Evolutionary conservation across 495 filamentous ascomycete species (phyloP).

Genomic region (Choiromyces venosus): DNA sequence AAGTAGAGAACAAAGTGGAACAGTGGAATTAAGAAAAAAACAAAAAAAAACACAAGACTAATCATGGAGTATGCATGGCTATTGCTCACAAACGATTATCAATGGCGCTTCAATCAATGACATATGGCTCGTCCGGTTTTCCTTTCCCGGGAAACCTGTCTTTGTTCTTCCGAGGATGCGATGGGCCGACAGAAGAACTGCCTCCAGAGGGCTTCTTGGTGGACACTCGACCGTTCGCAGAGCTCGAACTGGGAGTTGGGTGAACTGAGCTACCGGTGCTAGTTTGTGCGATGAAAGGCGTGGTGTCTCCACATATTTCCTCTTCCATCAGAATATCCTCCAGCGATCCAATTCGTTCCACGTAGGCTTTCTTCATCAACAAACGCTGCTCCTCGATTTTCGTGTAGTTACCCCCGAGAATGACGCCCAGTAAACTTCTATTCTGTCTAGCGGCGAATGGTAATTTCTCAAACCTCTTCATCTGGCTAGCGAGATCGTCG

Average conservation of each 20-base stretch:
- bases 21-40: neutral
- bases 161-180: neutral
- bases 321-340: conserved; percentile 12
- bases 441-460: conserved; percentile 16
- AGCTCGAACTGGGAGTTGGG: neutral
- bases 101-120: neutral
- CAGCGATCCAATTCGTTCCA: conserved; percentile 43
- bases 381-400: conserved; percentile 61
- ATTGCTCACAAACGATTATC: too few species aligned
- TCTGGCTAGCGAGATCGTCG: conserved; percentile 51
- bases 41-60: neutral
- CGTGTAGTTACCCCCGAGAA: conserved; percentile 68
- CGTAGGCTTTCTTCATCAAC: conserved; percentile 50
- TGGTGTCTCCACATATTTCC: neutral
- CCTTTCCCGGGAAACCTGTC: neutral
- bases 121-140: neutral
- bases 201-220: neutral
- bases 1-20: neutral
- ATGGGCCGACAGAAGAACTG: neutral
- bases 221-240: neutral
- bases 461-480: conserved; percentile 48
- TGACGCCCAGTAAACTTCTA: conserved; percentile 57
- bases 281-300: neutral
- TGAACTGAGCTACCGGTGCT: neutral
- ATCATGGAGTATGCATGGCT: neutral